Evolutionary conservation across 306 rosid species (phyloP).

Genomic region (Amphicarpaea edgeworthii): DNA sequence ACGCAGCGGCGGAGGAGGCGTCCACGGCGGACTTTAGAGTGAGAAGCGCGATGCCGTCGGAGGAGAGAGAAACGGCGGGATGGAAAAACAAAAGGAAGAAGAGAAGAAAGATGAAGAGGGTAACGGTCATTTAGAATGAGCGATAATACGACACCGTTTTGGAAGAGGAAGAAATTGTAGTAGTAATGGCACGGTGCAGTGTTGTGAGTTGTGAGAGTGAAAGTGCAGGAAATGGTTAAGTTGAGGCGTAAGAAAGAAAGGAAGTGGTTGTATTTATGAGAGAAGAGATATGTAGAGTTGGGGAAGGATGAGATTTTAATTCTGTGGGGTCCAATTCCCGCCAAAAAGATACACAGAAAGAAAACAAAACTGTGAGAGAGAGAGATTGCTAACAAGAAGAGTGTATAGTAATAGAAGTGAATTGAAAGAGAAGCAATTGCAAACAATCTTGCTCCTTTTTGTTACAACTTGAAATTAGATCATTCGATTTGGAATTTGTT

Average conservation of each 20-base stretch:
- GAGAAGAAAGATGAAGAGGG: neutral
- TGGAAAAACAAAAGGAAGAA: conserved; percentile 31
- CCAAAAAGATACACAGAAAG: conserved; percentile 49
- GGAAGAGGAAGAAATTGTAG: neutral
- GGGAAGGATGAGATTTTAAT: conserved; percentile 53
- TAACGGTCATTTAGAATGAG: conserved; percentile 43
- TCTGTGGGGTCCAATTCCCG: conserved; percentile 70
- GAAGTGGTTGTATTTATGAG: conserved; percentile 31
- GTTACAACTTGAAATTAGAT: neutral
- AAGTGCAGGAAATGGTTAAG: neutral
- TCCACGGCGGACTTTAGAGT: conserved; percentile 93
- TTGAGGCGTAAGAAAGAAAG: conserved; percentile 16
- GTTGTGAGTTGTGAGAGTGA: neutral
- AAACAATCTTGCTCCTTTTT: conserved; percentile 9
- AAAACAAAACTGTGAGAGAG: neutral
- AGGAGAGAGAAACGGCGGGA: conserved; percentile 58
- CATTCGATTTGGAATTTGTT: conserved; percentile 39
- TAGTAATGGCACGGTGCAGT: neutral
- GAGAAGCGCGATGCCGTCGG: conserved; percentile 92
- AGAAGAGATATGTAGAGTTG: conserved; percentile 36
- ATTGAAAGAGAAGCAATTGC: conserved; percentile 81
- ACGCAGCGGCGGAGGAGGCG: conserved; percentile 49
- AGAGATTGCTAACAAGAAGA: conserved; percentile 40
- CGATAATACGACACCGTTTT: conserved; percentile 29
- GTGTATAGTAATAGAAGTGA: conserved; percentile 56